Evolutionary conservation across 2,329 filamentous ascomycete species (phyloP), one percentile per base, ranked within the genome.

Genomic region (Rutstroemia sp.): DNA sequence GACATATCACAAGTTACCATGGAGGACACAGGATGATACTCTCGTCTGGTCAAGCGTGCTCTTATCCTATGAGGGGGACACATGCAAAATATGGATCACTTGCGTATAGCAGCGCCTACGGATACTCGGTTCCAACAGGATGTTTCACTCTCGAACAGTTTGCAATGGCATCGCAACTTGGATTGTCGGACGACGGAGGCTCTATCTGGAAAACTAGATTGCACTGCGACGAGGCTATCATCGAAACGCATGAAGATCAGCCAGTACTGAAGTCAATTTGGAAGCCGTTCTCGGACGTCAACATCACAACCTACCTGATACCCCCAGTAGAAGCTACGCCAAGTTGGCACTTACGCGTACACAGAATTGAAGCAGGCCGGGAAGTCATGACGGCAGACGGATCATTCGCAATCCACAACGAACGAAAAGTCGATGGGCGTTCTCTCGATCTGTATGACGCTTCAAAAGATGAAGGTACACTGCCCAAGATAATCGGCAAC

Each of bases 81-180:
- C 87, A 92, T 69, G 86, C 88, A 59, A 92, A 92, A 67, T 92
- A 92, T 70, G 88, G 88, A 48, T 80, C 82, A 58, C 91, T 92
- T 67, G 87, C 87, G 5, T 92, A 92, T 71, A 87, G 83, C 66
- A 85, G 85, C 52, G 81, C 85, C 0, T 92, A 88, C 69, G 87
- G 79, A 19, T 92, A 91, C 72, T 88, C 85, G 0, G 88, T 91
- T 0, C 87, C 88, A 0, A 88, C 87, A 0, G 88, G 88, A 0
- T 79, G 83, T 18, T 88, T 90, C 70, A 85, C 85, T 0, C 79
- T 92, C 1, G 87, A 90, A 69, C 87, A 90, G 66, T 88, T 86
- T 67, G 86, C 87, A 0, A 80, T 89, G 1, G 87, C 89, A 56
- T 88, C 84, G 4, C 86, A 89, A 64, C 78, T 92, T 2, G 87